Evolutionary conservation across 2,329 filamentous ascomycete genomes (phyloP).

Genomic region (Aureobasidium uvarum): DNA sequence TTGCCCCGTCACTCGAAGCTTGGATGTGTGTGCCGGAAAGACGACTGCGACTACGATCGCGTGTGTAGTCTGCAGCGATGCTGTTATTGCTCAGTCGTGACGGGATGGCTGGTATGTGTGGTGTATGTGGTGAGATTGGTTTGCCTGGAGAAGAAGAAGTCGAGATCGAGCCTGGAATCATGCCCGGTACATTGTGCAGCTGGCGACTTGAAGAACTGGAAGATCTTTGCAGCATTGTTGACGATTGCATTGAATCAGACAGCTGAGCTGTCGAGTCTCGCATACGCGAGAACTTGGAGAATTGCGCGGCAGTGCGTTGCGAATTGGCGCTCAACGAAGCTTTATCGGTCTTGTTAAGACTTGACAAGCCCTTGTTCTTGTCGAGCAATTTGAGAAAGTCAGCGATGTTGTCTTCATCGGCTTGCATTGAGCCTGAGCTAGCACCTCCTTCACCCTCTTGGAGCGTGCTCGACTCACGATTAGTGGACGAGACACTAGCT

Average conservation of each 20-base stretch:
- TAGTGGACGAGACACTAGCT: conserved; percentile 66
- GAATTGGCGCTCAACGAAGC: conserved; percentile 55
- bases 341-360: conserved; percentile 66
- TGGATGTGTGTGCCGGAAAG: conserved; percentile 24
- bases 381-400: conserved; percentile 90
- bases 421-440: conserved; percentile 64
- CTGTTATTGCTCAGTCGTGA: conserved; percentile 91
- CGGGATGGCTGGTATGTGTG: conserved; percentile 89
- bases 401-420: conserved; percentile 89
- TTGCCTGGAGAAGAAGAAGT: conserved; percentile 82
- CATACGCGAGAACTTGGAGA: conserved; percentile 85
- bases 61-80: conserved; percentile 58
- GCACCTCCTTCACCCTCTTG: conserved; percentile 59
- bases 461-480: conserved; percentile 76
- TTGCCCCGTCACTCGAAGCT: conserved; percentile 26
- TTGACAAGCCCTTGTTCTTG: conserved; percentile 78
- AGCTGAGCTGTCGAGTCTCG: conserved; percentile 83
- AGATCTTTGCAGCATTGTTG: conserved; percentile 77
- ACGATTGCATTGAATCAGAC: conserved; percentile 91
- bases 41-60: conserved; percentile 33
- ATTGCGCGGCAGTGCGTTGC: conserved; percentile 72
- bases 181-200: conserved; percentile 61
- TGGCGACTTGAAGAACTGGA: conserved; percentile 76
- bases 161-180: conserved; percentile 67
- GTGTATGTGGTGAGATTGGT: conserved; percentile 83